Percentiles rank a stretch among this genome's conserved stretches.
These are phyloP conservation scores for Diutina pseudorugosa DNA, from an alignment of 1,139 yeast genomes.

Conservation along the genomic window DNA sequence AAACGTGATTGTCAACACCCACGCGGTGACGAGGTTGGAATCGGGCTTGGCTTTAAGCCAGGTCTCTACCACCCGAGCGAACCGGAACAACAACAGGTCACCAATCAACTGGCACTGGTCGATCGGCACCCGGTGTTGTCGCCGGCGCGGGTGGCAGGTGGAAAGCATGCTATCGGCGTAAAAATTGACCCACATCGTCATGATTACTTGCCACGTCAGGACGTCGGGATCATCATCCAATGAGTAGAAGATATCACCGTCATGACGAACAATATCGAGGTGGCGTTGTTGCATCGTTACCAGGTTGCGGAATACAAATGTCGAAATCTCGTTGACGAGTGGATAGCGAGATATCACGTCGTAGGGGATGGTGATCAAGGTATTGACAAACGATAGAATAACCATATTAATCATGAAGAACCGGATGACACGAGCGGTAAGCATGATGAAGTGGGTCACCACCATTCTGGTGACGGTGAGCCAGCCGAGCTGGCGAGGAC, in stretches of 20 bases:
- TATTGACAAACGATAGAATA: constrained; percentile 12
- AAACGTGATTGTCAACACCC: constrained; percentile 17
- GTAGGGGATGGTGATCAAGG: constrained; percentile 12
- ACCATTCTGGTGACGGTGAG: constrained; percentile 1
- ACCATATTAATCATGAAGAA: constrained; percentile 9
- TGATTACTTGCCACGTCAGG: not conserved
- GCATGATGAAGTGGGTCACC: not conserved
- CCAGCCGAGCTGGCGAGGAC: constrained; percentile 8
- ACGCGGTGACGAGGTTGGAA: constrained; percentile 8
- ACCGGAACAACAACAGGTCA: constrained; percentile 18
- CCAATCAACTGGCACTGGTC: constrained; percentile 3
- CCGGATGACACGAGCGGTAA: constrained; percentile 4
- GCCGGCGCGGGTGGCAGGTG: not conserved
- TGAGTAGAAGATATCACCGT: not conserved
- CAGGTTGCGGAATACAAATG: not conserved
- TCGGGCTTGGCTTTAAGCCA: constrained; percentile 7
- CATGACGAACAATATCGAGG: not conserved
- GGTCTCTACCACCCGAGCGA: constrained; percentile 14
- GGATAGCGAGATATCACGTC: not conserved
- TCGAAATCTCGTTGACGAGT: not conserved
- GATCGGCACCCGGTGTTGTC: not conserved
- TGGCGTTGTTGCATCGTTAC: not conserved
- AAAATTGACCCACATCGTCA: not conserved
- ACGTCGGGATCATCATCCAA: not conserved
- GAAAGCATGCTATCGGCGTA: not conserved